A percentile compares a stretch with the other conserved stretches of the same genome.
These are phyloP conservation scores for Gloeopeniophorella convolvens DNA, from an alignment of 768 basidiomycete species.

Conservation along the genomic window DNA sequence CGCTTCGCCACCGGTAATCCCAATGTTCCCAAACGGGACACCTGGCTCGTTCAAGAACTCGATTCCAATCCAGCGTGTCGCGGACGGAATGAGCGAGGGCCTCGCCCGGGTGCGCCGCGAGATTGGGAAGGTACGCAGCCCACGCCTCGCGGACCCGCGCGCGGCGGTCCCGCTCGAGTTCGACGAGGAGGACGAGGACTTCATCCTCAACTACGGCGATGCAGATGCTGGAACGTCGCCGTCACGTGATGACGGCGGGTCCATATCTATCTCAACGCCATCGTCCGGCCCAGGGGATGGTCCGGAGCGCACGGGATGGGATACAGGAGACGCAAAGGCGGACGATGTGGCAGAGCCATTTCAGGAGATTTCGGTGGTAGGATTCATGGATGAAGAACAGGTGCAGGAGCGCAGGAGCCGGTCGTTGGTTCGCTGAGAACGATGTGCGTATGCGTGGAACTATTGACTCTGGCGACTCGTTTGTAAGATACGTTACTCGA, in stretches of 20 bases:
- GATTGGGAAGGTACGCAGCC: conserved; percentile 46
- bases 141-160: conserved; percentile 29
- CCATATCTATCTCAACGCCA: conserved; percentile 34
- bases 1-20: conserved; percentile 44
- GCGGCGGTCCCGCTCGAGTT: conserved; percentile 47
- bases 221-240: conserved; percentile 23
- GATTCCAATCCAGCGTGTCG: conserved; percentile 53
- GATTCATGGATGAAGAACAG: conserved; percentile 32
- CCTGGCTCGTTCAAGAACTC: conserved; percentile 36
- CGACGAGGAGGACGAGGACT: conserved; percentile 66
- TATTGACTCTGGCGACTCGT: too few relatives aligned
- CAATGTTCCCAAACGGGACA: conserved; percentile 76
- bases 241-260: conserved; percentile 26
- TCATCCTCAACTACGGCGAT: conserved; percentile 26
- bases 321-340: conserved; percentile 25
- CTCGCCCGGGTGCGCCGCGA: conserved; percentile 53
- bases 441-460: not conserved
- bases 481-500: too few relatives aligned
- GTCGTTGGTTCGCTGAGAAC: conserved; percentile 1
- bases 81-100: conserved; percentile 55
- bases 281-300: conserved; percentile 30
- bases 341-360: conserved; percentile 33
- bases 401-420: conserved; percentile 16
- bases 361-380: conserved; percentile 31
- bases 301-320: conserved; percentile 28